Evolutionary conservation across 768 basidiomycete genomes (phyloP), one percentile per base, ranked within the genome.

Genomic region (Termitomyces sp.): DNA sequence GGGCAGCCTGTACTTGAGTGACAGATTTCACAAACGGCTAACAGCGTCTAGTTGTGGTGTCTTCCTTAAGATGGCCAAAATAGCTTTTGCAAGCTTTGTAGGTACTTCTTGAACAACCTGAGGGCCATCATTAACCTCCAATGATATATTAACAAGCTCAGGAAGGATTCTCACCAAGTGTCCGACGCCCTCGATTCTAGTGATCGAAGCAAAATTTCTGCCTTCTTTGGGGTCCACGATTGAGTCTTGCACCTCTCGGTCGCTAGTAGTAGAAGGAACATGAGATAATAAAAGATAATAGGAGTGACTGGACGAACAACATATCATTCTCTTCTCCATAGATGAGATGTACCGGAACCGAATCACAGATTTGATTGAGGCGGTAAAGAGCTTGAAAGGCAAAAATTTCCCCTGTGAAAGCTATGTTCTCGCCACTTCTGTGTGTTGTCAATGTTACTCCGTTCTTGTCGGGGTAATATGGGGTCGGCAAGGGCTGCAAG

Each of bases 31-130:
- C 20, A 54, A 32, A 33, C 20, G 30, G 28, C 53, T 54, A 7
- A 33, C 43, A 33, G 16, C 43, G 8, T 22, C 43, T 18, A 32
- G 9, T 30, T 45, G 43, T 18, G 57, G 33, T 3, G 32, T 36
- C 10, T 60, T 49, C 26, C 50, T 61, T 12, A 63, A 30, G 18
- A 64, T 61, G n/a, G 54, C 43, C 14, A 61, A 66, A 7, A 72
- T 62, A 4, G 65, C 67, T 14, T 53, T 53, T 10, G 66, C 69
- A 10, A 72, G 62, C 42, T 67, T 65, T 6, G 63, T 57, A 10
- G 71, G 70, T 2, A 66, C 65, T 48, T 70, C 68, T 55, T 70
- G 67, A 7, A 66, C 66, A 10, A 72, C 64, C 71, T 71, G 46
- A 26, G 28, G 12, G 16, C 13, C 38, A 51, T 47, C 28, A n/a